These are phyloP conservation scores for Phialophora expanda DNA, from an alignment of 2,329 filamentous ascomycete genomes.

Conservation along the genomic window DNA sequence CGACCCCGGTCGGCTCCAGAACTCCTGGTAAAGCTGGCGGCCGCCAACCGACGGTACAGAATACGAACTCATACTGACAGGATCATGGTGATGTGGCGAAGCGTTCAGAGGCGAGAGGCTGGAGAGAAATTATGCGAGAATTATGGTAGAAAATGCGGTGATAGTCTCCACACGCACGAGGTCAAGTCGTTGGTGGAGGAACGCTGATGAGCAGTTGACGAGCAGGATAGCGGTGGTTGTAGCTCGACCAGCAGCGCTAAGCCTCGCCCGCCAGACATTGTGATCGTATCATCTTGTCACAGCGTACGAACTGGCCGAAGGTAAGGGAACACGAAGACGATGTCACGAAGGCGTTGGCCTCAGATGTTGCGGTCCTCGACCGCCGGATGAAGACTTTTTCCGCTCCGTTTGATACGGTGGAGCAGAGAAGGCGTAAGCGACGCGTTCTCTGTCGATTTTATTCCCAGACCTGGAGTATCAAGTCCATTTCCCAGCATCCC, in stretches of 20 bases:
- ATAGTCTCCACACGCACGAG: constrained; percentile 12
- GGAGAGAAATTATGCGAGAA: background rate
- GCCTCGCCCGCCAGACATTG: background rate
- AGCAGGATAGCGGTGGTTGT: background rate
- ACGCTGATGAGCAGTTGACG: constrained; percentile 1
- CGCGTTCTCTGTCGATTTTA: background rate
- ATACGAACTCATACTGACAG: constrained; percentile 10
- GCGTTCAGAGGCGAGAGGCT: background rate
- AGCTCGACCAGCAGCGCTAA: background rate
- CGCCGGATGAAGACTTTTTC: background rate
- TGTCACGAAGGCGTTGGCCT: background rate
- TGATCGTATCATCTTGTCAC: background rate
- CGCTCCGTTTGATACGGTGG: background rate
- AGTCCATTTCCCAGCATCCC: background rate
- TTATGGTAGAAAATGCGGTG: constrained; percentile 4
- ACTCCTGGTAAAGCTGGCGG: constrained; percentile 3
- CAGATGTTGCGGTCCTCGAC: background rate
- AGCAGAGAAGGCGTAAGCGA: background rate
- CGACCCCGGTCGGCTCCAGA: constrained; percentile 6
- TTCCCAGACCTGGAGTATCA: background rate
- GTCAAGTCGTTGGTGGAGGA: constrained; percentile 11
- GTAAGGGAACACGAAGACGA: background rate
- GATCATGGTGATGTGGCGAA: background rate
- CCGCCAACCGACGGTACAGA: constrained; percentile 1
- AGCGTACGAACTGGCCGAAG: background rate